Evolutionary conservation across 2,329 filamentous ascomycete species (phyloP).

Genomic region (Cadophora malorum): DNA sequence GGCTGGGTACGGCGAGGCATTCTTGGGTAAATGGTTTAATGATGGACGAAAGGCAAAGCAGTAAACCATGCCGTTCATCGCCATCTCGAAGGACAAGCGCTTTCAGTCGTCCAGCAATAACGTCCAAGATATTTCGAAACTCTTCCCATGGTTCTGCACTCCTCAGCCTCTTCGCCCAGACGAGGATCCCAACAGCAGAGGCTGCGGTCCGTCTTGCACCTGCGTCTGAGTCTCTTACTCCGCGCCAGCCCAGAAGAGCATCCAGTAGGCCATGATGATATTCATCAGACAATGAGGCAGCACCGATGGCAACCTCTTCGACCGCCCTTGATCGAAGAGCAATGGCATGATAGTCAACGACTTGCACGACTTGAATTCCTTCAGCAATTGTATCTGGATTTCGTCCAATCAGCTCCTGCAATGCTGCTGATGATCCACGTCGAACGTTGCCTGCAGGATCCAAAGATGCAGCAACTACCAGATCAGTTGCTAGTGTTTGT

Average conservation of each 20-base stretch:
- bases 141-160: conserved; percentile 5
- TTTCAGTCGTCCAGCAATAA: conserved; percentile 29
- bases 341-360: conserved; percentile 91
- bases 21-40: conserved; percentile 43
- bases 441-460: conserved; percentile 94
- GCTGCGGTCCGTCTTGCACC: conserved; percentile 76
- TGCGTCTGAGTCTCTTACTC: conserved; percentile 80
- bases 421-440: conserved; percentile 86
- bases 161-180: conserved; percentile 34
- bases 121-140: conserved; percentile 5
- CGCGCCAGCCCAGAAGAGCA: conserved; percentile 82
- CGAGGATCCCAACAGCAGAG: conserved; percentile 68
- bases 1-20: neutral
- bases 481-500: conserved; percentile 79
- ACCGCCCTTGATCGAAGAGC: conserved; percentile 86
- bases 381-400: conserved; percentile 84
- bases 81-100: conserved; percentile 57
- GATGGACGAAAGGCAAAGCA: conserved; percentile 66
- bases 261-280: conserved; percentile 75
- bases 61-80: conserved; percentile 72
- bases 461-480: conserved; percentile 81
- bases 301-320: conserved; percentile 73
- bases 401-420: conserved; percentile 92
- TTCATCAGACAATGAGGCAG: conserved; percentile 65
- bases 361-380: conserved; percentile 86